Evolutionary conservation across 2,329 filamentous ascomycete species (phyloP).

Genomic region (Periglandula ipomoeae): DNA sequence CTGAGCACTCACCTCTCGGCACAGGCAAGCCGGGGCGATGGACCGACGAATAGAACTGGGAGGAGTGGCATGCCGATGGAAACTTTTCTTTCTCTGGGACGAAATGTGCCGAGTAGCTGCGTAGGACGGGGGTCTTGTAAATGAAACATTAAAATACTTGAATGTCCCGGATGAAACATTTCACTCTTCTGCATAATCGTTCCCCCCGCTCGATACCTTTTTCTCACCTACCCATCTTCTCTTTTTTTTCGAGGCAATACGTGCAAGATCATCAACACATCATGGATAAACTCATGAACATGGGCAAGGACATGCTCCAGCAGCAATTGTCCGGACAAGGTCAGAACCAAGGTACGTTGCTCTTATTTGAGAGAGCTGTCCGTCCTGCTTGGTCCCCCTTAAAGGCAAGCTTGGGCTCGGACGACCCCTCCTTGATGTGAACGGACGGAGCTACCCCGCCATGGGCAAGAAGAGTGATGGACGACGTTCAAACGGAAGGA

Average conservation of each 20-base stretch:
- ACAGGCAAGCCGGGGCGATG: neutral
- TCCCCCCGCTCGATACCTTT: too few relatives aligned
- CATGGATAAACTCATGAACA: conserved; percentile 31
- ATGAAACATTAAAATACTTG: too few relatives aligned
- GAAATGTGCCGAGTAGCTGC: too few relatives aligned
- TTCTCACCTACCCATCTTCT: too few relatives aligned
- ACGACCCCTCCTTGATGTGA: too few relatives aligned
- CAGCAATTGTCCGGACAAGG: conserved; percentile 6
- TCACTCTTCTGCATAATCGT: too few relatives aligned
- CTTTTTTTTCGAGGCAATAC: too few relatives aligned
- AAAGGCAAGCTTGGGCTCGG: neutral
- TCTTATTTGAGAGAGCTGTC: neutral
- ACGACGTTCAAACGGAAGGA: neutral
- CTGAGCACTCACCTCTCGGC: neutral
- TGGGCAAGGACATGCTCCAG: conserved; percentile 22
- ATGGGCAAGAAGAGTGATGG: neutral
- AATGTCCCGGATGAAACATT: too few relatives aligned
- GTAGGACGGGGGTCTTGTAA: too few relatives aligned
- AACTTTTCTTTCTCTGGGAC: too few relatives aligned
- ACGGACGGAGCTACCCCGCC: neutral
- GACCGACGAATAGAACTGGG: neutral
- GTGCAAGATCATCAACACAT: conserved; percentile 8
- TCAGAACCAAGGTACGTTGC: conserved; percentile 2
- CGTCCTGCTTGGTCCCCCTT: neutral
- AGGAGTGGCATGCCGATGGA: neutral